These are phyloP conservation scores for Castanea mollissima DNA, from an alignment of 306 rosid genomes.

Conservation along the genomic window DNA sequence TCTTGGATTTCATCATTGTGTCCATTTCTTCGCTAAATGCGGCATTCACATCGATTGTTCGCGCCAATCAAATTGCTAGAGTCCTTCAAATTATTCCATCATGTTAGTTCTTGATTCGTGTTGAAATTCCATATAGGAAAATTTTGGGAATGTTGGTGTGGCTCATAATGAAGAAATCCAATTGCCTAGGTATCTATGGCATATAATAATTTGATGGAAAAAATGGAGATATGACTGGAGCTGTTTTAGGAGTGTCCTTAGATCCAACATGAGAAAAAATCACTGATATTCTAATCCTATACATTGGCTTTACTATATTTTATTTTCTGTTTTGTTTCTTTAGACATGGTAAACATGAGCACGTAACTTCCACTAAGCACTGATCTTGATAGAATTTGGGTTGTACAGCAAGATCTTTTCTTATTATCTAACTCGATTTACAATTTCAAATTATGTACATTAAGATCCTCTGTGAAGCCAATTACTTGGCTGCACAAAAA, in stretches of 20 bases:
- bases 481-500: too few species aligned
- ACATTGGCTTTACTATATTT: neutral
- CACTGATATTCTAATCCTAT: neutral
- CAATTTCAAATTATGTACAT: too few species aligned
- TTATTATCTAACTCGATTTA: too few species aligned
- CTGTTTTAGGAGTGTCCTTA: too few species aligned
- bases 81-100: neutral
- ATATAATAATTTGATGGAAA: neutral
- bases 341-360: too few species aligned
- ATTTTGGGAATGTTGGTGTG: neutral
- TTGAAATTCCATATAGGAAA: neutral
- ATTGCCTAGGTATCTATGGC: neutral
- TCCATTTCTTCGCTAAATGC: slow-evolving; percentile 5
- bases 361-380: too few species aligned
- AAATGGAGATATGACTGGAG: neutral
- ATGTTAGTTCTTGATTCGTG: neutral
- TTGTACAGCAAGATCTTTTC: too few species aligned
- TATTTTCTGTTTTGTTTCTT: too few species aligned
- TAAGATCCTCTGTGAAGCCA: too few species aligned
- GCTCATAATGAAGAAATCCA: neutral
- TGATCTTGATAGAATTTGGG: too few species aligned
- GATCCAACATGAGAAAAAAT: neutral
- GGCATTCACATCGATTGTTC: neutral
- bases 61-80: slow-evolving; percentile 10
- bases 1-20: slow-evolving; percentile 31